Percentiles rank a stretch among this genome's conserved stretches.
These are phyloP conservation scores for Phytopythium vexans DNA, from an alignment of 352 stramenopile genomes.

Conservation along the genomic window DNA sequence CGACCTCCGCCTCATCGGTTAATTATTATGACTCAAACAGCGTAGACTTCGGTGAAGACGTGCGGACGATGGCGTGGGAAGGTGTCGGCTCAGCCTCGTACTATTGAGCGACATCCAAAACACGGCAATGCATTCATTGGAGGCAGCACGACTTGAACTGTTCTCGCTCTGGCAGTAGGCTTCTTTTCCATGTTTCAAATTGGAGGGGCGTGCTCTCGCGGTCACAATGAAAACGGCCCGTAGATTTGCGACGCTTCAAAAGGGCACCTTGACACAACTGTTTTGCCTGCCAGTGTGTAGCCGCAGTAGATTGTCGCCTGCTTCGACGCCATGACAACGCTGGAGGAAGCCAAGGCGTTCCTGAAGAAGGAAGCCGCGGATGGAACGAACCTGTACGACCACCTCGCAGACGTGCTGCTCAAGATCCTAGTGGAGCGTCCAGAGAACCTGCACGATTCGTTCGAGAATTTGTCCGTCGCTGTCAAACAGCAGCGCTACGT, in stretches of 20 bases:
- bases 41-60: constrained; percentile 46
- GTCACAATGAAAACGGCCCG: not conserved
- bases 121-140: too few relatives aligned
- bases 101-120: constrained; percentile 20
- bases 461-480: constrained; percentile 83
- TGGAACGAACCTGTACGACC: constrained; percentile 84
- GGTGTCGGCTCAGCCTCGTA: constrained; percentile 65
- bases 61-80: constrained; percentile 74
- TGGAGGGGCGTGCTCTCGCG: not conserved
- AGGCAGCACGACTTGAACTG: not conserved
- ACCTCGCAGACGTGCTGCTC: constrained; percentile 81
- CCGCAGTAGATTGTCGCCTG: not conserved
- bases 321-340: constrained; percentile 43
- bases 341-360: constrained; percentile 89
- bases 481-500: constrained; percentile 83
- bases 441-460: constrained; percentile 79
- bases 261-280: not conserved
- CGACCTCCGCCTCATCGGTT: constrained; percentile 20
- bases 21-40: constrained; percentile 55
- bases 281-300: too few relatives aligned
- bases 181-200: not conserved
- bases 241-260: constrained; percentile 10
- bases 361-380: constrained; percentile 74
- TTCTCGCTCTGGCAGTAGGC: not conserved
- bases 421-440: constrained; percentile 86